Evolutionary conservation across 768 basidiomycete species (phyloP).

Genomic region (Omphalotus guepiniiformis): DNA sequence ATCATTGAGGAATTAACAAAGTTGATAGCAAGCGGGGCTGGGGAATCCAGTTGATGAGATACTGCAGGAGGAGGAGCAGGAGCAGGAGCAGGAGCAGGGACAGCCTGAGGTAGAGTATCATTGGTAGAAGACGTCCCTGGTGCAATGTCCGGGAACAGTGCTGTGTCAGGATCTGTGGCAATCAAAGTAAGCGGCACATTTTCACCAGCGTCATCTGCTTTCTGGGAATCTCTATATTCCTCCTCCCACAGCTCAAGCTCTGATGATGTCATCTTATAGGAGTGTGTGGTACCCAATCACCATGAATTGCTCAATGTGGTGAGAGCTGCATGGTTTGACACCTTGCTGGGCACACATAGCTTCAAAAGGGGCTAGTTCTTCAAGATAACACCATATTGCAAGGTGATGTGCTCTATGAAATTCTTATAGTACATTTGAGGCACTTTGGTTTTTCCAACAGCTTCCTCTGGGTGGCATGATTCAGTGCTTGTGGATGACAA

Average conservation of each 20-base stretch:
- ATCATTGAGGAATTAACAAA: too few relatives aligned
- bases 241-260: neutral
- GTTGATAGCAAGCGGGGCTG: too few relatives aligned
- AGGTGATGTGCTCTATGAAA: slow-evolving; percentile 14
- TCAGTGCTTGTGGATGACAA: neutral
- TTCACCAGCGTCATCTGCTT: too few relatives aligned
- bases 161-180: too few relatives aligned
- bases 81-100: too few relatives aligned
- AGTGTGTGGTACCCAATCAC: neutral
- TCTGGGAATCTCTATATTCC: too few relatives aligned
- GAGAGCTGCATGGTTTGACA: neutral
- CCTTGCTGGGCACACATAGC: slow-evolving; percentile 14
- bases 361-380: slow-evolving; percentile 16
- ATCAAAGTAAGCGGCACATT: too few relatives aligned
- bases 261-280: neutral
- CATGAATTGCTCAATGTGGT: neutral
- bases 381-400: slow-evolving; percentile 10
- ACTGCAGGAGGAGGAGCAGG: too few relatives aligned
- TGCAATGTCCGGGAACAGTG: too few relatives aligned
- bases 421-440: slow-evolving; percentile 15
- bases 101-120: too few relatives aligned
- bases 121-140: too few relatives aligned
- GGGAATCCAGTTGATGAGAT: too few relatives aligned
- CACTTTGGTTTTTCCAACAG: neutral
- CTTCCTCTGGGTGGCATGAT: slow-evolving; percentile 1